These are phyloP conservation scores for Solanum commersonii DNA, from an alignment of 257 asterid genomes.

Conservation along the genomic window DNA sequence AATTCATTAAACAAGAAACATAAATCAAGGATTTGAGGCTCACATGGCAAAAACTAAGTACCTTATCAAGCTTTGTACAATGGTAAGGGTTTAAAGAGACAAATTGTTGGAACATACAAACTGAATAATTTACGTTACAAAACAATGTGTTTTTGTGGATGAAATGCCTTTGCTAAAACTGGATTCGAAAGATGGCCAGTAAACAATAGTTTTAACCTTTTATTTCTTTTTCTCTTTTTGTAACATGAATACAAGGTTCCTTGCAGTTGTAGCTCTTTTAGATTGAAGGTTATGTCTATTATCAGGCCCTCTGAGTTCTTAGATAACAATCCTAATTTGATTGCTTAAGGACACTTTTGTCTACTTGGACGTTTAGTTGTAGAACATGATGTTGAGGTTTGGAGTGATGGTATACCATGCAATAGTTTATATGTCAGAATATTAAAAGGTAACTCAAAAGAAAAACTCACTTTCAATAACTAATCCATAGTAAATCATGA, in stretches of 20 bases:
- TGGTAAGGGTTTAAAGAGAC: background rate
- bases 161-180: background rate
- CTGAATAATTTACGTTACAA: background rate
- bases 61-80: background rate
- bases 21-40: background rate
- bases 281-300: background rate
- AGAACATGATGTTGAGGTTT: background rate
- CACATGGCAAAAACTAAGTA: background rate
- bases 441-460: background rate
- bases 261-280: background rate
- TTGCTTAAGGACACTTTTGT: background rate
- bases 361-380: background rate
- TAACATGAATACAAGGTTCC: background rate
- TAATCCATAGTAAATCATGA: constrained; percentile 86
- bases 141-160: background rate
- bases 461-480: constrained; percentile 71
- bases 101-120: background rate
- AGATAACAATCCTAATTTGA: background rate
- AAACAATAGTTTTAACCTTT: background rate
- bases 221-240: background rate
- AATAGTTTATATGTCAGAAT: background rate
- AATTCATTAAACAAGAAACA: background rate
- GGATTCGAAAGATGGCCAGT: background rate
- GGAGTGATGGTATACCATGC: background rate
- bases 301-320: background rate